Base-by-base conservation (phyloP, 2,329 filamentous ascomycete species). In the Ophiostoma populinum region DNA sequence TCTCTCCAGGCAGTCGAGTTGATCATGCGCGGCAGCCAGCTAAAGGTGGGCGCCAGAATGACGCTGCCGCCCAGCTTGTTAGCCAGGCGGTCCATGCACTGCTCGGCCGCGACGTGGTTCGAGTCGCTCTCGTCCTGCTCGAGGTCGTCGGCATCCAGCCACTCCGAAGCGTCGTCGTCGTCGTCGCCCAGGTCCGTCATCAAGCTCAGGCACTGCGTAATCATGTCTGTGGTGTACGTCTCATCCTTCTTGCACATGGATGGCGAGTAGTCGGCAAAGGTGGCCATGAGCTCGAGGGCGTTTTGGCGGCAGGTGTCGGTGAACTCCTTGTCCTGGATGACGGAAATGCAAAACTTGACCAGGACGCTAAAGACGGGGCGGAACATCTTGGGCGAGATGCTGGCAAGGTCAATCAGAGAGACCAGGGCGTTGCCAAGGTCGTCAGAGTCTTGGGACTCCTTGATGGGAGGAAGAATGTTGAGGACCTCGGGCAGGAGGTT, bases 11-110 rank as follows among this genome's bases (percentile, higher is more conserved):
- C 74, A 47, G 81, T 78, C 2, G 90, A 95, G 36, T 77, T 82
- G 75, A 95, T 92, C 90, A 98, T 98, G 43, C 85, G 72, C 8
- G 90, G 90, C 25, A 98, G 73, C 90, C 90, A 98, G 54, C 80
- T 79, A 58, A 95, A 98, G 1, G 87, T 95, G 1, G 86, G 86
- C 20, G 81, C 81, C 15, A 98, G 64, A 38, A 98, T 80, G n/a
- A 80, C 76, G 49, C 81, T 68, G n/a, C 90, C 90, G 38, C 90
- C 90, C 24, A 98, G 77, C 57, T 93, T 94, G 63, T 95, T 98
- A 37, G 90, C 87, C 36, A 98, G 65, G 39, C 90, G 75, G 53
- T 98, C 90, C 87, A 98, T 95, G 47, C 83, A 92, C 57, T 98
- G 90, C 57, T 98, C 90, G 41, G 90, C 90, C 28, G 87, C 90